A percentile compares a stretch with the other conserved stretches of the same genome.
Conservation (phyloP, 1,284 basidiomycete species). For the Naganishia sp. region DNA sequence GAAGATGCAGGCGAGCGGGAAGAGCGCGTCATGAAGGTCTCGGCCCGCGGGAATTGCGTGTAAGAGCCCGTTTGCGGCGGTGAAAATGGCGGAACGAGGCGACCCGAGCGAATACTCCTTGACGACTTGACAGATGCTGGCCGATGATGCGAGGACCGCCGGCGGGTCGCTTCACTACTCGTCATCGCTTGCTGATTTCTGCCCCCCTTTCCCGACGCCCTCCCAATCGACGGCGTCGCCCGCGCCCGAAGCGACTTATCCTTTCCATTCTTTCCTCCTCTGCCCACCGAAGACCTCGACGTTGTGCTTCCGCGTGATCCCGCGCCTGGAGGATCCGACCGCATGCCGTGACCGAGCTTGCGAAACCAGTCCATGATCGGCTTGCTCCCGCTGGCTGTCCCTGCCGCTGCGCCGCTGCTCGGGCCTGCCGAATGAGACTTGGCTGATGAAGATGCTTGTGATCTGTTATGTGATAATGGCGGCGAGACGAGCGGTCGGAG, state of each 20-base stretch:
- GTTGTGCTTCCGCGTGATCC: constrained; percentile 6
- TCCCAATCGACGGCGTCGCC: constrained; percentile 8
- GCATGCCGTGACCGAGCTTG: constrained; percentile 60
- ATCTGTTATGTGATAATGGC: neutral
- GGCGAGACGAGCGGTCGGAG: constrained; percentile 24
- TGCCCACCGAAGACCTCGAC: neutral
- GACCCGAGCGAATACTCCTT: constrained; percentile 34
- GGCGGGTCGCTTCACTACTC: neutral
- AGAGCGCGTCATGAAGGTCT: constrained; percentile 22
- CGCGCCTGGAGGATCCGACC: constrained; percentile 32
- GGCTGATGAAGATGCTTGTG: no score
- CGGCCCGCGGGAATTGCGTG: constrained; percentile 4
- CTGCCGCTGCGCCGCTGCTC: no score
- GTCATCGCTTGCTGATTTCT: constrained; percentile 11
- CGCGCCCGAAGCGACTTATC: constrained; percentile 14
- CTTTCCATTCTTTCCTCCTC: neutral
- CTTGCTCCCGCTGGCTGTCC: constrained; percentile 54
- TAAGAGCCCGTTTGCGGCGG: constrained; percentile 38
- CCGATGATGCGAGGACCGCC: constrained; percentile 25
- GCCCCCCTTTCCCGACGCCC: neutral
- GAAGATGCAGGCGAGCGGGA: constrained; percentile 14
- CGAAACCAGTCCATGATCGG: constrained; percentile 90
- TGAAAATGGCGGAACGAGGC: constrained; percentile 36
- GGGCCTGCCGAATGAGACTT: no score
- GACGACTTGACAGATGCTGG: constrained; percentile 40